These are phyloP conservation scores for Talaromyces funiculosus DNA, from an alignment of 2,329 filamentous ascomycete genomes.

Conservation along the genomic window DNA sequence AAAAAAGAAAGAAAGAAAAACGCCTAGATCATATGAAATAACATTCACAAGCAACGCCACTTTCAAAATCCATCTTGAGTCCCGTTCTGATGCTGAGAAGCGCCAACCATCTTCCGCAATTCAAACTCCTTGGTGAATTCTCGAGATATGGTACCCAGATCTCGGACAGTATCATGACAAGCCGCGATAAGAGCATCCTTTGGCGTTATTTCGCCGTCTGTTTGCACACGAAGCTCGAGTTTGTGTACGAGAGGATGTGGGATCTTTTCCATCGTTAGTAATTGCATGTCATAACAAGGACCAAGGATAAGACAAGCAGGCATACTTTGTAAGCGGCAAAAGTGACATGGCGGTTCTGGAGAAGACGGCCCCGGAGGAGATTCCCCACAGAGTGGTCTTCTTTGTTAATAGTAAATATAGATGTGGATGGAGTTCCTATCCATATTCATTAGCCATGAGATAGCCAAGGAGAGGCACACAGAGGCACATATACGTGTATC, in stretches of 20 bases:
- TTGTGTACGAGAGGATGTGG: slow-evolving; percentile 44
- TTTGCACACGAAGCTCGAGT: slow-evolving; percentile 78
- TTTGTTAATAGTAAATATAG: slow-evolving; percentile 91
- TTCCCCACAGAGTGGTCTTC: slow-evolving; percentile 96
- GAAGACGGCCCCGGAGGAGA: slow-evolving; percentile 76
- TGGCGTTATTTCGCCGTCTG: slow-evolving; percentile 81
- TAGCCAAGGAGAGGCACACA: background rate
- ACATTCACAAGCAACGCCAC: background rate
- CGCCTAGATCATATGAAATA: background rate
- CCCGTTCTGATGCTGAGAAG: slow-evolving; percentile 46
- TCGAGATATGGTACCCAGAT: slow-evolving; percentile 71
- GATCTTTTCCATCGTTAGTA: slow-evolving; percentile 27
- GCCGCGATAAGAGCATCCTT: slow-evolving; percentile 78
- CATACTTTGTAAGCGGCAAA: slow-evolving; percentile 89
- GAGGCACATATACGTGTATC: slow-evolving; percentile 69
- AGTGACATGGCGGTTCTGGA: slow-evolving; percentile 74
- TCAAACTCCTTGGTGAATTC: slow-evolving; percentile 93
- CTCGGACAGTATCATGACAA: slow-evolving; percentile 74
- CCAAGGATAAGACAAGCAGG: background rate
- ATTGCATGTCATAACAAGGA: too few relatives aligned
- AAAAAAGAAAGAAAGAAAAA: too few relatives aligned
- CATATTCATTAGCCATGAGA: background rate
- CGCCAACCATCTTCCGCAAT: slow-evolving; percentile 74
- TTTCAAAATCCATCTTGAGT: slow-evolving; percentile 14
- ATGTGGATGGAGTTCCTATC: slow-evolving; percentile 83